A percentile compares a stretch with the other conserved stretches of the same genome.
These are phyloP conservation scores for Leccinum uliginosum DNA, from an alignment of 768 basidiomycete genomes.

Conservation along the genomic window DNA sequence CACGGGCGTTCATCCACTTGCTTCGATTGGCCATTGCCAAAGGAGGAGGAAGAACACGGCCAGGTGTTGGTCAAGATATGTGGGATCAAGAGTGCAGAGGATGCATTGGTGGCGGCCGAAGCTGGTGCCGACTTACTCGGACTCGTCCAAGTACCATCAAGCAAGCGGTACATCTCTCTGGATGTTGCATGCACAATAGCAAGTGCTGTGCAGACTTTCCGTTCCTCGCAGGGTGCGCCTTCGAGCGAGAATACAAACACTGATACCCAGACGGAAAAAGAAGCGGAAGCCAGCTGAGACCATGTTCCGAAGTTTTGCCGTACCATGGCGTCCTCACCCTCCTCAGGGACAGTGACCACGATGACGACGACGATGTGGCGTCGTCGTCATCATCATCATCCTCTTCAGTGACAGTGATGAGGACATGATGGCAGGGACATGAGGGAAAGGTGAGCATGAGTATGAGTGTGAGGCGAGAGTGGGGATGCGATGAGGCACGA, in stretches of 20 bases:
- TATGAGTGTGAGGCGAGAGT: too few species aligned
- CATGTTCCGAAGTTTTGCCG: too few species aligned
- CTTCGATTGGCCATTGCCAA: conserved; percentile 59
- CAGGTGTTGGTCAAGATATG: conserved; percentile 92
- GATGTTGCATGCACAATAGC: conserved; percentile 49
- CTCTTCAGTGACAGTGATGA: too few species aligned
- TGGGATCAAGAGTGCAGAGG: conserved; percentile 70
- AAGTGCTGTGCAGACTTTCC: conserved; percentile 12
- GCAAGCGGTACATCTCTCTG: conserved; percentile 64
- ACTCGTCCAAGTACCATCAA: conserved; percentile 75
- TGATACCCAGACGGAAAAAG: not conserved
- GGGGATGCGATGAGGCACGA: too few species aligned
- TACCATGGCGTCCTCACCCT: too few species aligned
- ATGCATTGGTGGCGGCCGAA: conserved; percentile 71
- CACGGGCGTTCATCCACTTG: conserved; percentile 76
- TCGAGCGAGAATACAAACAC: not conserved
- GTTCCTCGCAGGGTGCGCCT: not conserved
- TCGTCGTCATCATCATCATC: too few species aligned
- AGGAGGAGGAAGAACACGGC: conserved; percentile 29
- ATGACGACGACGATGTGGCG: too few species aligned
- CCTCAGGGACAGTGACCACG: too few species aligned
- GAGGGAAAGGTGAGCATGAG: too few species aligned
- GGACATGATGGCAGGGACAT: too few species aligned
- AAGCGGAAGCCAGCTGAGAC: not conserved
- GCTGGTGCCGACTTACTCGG: conserved; percentile 94